Base-by-base conservation (phyloP, 306 rosid genomes). In the Gastrolobium villosum region DNA sequence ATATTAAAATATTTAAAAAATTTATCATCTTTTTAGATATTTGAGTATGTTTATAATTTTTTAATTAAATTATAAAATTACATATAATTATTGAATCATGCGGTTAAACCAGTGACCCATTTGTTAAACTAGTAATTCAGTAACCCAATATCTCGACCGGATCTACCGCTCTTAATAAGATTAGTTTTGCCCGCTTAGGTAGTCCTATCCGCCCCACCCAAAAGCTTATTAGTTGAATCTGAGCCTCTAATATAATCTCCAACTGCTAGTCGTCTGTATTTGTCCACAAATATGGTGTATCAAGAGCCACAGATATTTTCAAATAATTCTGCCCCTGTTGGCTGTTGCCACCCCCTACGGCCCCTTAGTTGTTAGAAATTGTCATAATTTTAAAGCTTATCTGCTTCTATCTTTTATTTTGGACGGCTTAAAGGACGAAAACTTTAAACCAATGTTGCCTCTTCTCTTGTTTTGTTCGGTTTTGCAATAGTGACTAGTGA, bases 281-380 rank as follows among this genome's bases (percentile, higher is more conserved):
- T 56, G 89, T 84, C 89, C 35, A 5, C 70, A 64, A 81, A 65
- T 82, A 77, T 78, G 50, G 26, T 41, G 86, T 76, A 80, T 84
- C 79, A 54, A 53, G 50, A 31, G 44, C 82, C 77, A 72, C 69
- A 10, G 13, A 34, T 41, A 15, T 63, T 63, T 63, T 63, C 50
- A 63, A 63, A 61, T 44, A 49, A 48, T 15, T 3, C 2, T 10
- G 6, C 8, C 34, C 10, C 62, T 11, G 7, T 10, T 41, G 50
- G 4, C 62, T 11, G 7, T 10, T 41, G 50, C 76, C 37, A 10
- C 20, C 13, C 39, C 5, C 3, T 2, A 6, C 14, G 50, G 10
- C 15, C 7, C 65, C 36, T 9, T 13, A 7, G 44, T 20, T 20
- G 26, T 20, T 63, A n/a, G 36, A n/a, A 57, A 7, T 75, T n/a